Evolutionary conservation across 192 early-diverging fungal species (phyloP), one percentile per base, ranked within the genome.

Genomic region (Paraglomus occultum): DNA sequence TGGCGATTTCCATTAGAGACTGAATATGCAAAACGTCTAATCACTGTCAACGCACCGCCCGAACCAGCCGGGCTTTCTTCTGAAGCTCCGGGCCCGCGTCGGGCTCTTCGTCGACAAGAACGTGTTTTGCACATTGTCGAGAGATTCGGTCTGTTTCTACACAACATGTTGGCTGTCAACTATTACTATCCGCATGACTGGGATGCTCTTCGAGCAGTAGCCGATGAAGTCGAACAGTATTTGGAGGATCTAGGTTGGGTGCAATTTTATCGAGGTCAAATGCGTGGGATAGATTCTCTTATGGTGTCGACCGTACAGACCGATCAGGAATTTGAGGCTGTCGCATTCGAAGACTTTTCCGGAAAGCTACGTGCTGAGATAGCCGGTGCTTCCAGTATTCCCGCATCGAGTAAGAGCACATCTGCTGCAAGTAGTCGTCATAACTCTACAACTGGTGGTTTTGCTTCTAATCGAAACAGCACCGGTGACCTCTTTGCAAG

Each of bases 221-320:
- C 67, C 6, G 67, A 70, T 58, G 54, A 57, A 17, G 55, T 70
- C 15, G 67, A 70, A 46, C 55, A 58, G 40, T 70, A 70, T 54
- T 38, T 70, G 4, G 67, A 70, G 18, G 67, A 70, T 58, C 49
- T 58, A 10, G 67, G 67, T 6, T 70, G 67, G 67, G 67, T 70
- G 23, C 54, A 70, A 47, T 70, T 70, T 70, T 70, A 70, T 18
- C 67, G 67, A 59, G 67, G 67, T 10, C 67, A 70, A 48, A 70
- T 59, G 54, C 52, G 45, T 15, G 54, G 54, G n/a, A 70, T 70
- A 18, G 67, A 70, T 59, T 70, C 67, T 12, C 48, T 55, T 44
- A 67, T 67, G 50, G 52, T 70, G 6, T 49, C 67, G 15, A 70
- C 67, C 1, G 67, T 70, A 9, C 23, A 70, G 18, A 39, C 67